Conservation (phyloP, 257 asterid genomes). For the Linderniella brevidens region DNA sequence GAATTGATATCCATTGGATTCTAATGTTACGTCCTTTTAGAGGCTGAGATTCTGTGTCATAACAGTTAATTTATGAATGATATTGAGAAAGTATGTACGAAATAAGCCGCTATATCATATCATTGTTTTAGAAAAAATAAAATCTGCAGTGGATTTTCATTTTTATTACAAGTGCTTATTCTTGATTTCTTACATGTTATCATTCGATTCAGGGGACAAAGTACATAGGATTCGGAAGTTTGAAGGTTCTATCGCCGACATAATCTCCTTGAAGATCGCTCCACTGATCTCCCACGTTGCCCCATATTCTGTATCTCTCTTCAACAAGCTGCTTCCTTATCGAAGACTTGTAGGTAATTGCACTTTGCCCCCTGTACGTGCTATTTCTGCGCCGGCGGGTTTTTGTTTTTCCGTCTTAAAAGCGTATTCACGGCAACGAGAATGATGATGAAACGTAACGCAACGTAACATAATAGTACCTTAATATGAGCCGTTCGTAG, state of each 20-base stretch:
- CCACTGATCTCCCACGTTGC: slow-evolving; percentile 57
- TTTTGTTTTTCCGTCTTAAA: neutral
- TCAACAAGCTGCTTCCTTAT: slow-evolving; percentile 25
- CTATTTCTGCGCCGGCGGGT: slow-evolving; percentile 10
- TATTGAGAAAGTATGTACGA: too few species aligned
- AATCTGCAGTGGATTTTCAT: too few species aligned
- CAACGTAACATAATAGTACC: too few species aligned
- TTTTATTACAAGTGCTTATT: neutral
- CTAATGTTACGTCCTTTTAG: too few species aligned
- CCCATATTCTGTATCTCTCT: slow-evolving; percentile 45
- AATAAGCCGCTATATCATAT: too few species aligned
- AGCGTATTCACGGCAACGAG: too few species aligned
- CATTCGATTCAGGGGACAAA: slow-evolving; percentile 25
- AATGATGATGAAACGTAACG: too few species aligned
- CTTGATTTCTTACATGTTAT: neutral
- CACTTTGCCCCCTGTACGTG: slow-evolving; percentile 27
- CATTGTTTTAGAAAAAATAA: too few species aligned
- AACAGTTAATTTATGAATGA: too few species aligned
- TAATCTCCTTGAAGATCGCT: slow-evolving; percentile 40
- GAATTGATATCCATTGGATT: too few species aligned
- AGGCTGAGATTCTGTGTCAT: too few species aligned
- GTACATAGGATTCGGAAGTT: slow-evolving; percentile 55
- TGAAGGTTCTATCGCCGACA: slow-evolving; percentile 35
- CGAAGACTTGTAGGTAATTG: slow-evolving; percentile 25
- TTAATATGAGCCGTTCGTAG: slow-evolving; percentile 30